Evolutionary conservation across 768 basidiomycete genomes (phyloP), one percentile per base, ranked within the genome.

Genomic region (Pisolithus orientalis): DNA sequence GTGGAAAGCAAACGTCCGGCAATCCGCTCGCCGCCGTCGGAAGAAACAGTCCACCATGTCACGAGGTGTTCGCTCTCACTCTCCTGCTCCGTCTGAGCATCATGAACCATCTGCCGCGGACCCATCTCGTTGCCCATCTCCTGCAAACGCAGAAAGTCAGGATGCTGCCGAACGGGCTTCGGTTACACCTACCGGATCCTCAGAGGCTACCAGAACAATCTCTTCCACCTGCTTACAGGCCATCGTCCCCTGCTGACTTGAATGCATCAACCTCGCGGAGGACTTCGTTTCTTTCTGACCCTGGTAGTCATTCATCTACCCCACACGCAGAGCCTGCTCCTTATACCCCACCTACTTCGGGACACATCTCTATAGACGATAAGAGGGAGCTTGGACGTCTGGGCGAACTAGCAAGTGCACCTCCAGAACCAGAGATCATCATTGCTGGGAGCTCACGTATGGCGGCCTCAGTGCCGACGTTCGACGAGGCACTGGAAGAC

Each of bases 311-410:
- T 0, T 40, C 53, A 52, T 50, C 49, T 11, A 27, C 31, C n/a
- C 17, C 31, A 10, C 56, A 52, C 14, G 54, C 59, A n/a, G 60
- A 62, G 51, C 59, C 56, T 4, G 59, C 61, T 29, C 61, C 62
- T 17, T 73, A 74, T 48, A 32, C 58, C 14, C 60, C 66, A 14
- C 59, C 66, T 13, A 68, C 68, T 46, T 68, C 68, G 16, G 83
- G 79, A n/a, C 83, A 85, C 60, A 70, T 85, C 44, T 83, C 84
- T 16, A 83, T 76, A 2, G 84, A 85, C 61, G 84, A 85, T 64
- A 85, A 85, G 61, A 61, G 69, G 0, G 56, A 77, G n/a, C 72
- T 85, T 39, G 80, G 79, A 25, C 75, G 73, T 32, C 70, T 85
- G 39, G 75, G 71, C 1, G 71, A 71, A 34, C 56, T 80, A 29